These are phyloP conservation scores for Talaromyces nanjingensis DNA, from an alignment of 495 filamentous ascomycete genomes.

Conservation along the genomic window DNA sequence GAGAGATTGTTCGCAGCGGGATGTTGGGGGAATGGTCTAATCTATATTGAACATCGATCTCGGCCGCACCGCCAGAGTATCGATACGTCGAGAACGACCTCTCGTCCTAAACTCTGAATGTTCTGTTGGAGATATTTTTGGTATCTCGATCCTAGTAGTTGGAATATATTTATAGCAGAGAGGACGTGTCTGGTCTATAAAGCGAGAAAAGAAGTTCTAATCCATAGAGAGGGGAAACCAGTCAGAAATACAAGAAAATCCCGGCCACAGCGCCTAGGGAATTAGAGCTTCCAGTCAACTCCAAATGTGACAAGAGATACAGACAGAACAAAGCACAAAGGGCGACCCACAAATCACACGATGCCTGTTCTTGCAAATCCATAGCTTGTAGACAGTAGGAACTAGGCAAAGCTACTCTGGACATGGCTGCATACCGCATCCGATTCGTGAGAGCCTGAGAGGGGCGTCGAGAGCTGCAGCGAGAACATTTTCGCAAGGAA, in stretches of 20 bases:
- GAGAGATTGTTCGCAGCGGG: slow-evolving; percentile 8
- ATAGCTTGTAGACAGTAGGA: not conserved
- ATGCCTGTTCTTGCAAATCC: not conserved
- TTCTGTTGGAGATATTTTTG: not conserved
- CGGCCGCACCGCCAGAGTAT: not conserved
- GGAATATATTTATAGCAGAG: not conserved
- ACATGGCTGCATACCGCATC: not conserved
- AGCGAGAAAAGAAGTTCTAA: not conserved
- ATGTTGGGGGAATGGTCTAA: not conserved
- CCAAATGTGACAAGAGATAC: not conserved
- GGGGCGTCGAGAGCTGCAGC: not conserved
- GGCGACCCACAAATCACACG: not conserved
- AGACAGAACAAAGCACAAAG: slow-evolving; percentile 2
- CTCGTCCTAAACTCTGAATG: not conserved
- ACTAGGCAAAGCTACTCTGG: not conserved
- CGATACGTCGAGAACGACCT: not conserved
- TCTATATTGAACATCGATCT: not conserved
- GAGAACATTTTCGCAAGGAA: not conserved
- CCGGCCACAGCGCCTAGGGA: not conserved
- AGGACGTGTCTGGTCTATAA: not conserved
- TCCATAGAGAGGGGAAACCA: not conserved
- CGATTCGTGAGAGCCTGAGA: not conserved
- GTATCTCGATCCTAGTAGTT: not conserved
- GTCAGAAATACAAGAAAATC: slow-evolving; percentile 4
- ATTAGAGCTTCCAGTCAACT: not conserved